Evolutionary conservation across 352 stramenopile genomes (phyloP), one percentile per base, ranked within the genome.

Genomic region (Halophytophthora batemanensis): DNA sequence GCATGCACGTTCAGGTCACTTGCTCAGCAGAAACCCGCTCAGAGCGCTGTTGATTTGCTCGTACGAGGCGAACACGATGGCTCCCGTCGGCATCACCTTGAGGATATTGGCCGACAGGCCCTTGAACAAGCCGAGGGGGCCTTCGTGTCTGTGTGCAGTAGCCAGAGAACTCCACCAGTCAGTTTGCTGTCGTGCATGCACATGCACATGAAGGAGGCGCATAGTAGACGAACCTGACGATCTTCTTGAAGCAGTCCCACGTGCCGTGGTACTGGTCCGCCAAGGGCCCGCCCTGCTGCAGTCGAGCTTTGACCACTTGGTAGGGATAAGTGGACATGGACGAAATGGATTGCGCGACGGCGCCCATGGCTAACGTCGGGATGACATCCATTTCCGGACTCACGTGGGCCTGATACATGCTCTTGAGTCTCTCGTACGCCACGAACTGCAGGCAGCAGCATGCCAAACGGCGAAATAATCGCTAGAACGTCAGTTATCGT

Each of bases 291-390:
- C 84, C 75, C 63, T 99, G 94, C 58, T 99, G 96, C 15, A 99
- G 62, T 50, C 96, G 76, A 14, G 94, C 85, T 77, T 99, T 99
- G 42, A 99, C 92, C 12, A 99, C 92, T 71, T 99, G 96, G 48
- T 98, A 89, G 17, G 96, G 95, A 69, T 98, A 98, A 14, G 93
- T 98, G 4, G 69, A 82, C 17, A 78, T 89, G 8, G 81, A 92
- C 23, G 83, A 82, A 50, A 94, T 80, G n/a, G 77, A 80, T 62
- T 94, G 79, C 2, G 83, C 73, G n/a, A 88, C 18, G 2, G 82
- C 83, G 23, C 83, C 92, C 61, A 97, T 93, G 22, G 76, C 56
- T 11, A 94, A 58, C 38, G 76, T 86, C 18, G 75, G 78, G 13
- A 87, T 54, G 36, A 86, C 33, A 15, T 88, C 77, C 77, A 94